Conservation (phyloP, 2,329 filamentous ascomycete species). For the Escovopsis weberi region DNA sequence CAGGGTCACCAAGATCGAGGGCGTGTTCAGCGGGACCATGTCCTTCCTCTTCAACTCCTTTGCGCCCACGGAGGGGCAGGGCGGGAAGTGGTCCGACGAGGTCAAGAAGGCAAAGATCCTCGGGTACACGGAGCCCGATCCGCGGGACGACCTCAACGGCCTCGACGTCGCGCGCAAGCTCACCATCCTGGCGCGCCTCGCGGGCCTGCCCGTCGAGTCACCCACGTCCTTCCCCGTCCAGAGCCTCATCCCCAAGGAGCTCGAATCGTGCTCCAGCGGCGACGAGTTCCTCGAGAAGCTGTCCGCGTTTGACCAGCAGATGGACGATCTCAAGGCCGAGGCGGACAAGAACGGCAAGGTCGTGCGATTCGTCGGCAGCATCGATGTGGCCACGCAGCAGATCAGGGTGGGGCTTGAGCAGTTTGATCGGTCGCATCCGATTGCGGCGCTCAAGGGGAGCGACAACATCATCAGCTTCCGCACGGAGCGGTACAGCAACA, state of each 20-base stretch:
- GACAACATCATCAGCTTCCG: constrained; percentile 99
- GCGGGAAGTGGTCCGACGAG: constrained; percentile 79
- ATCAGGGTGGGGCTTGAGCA: constrained; percentile 89
- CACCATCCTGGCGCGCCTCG: constrained; percentile 80
- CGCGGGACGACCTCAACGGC: constrained; percentile 74
- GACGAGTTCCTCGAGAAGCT: constrained; percentile 77
- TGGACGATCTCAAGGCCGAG: constrained; percentile 77
- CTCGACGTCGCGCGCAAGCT: constrained; percentile 90
- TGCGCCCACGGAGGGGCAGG: constrained; percentile 59
- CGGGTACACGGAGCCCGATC: constrained; percentile 84
- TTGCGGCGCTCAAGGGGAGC: constrained; percentile 88
- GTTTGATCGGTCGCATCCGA: constrained; percentile 76
- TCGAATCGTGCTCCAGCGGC: constrained; percentile 62
- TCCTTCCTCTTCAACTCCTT: constrained; percentile 98
- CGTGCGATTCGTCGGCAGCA: constrained; percentile 83
- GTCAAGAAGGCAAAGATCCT: constrained; percentile 85
- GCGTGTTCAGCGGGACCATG: constrained; percentile 95
- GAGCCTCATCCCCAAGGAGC: constrained; percentile 76
- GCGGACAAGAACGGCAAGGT: constrained; percentile 83
- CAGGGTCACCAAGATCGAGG: constrained; percentile 81
- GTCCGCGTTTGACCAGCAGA: constrained; percentile 70
- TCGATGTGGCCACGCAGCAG: constrained; percentile 65
- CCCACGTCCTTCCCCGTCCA: constrained; percentile 88
- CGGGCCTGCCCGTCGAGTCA: constrained; percentile 66
- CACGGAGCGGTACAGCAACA: constrained; percentile 82